Conservation (phyloP, 2,329 filamentous ascomycete species). For the Colletotrichum spaethianum region DNA sequence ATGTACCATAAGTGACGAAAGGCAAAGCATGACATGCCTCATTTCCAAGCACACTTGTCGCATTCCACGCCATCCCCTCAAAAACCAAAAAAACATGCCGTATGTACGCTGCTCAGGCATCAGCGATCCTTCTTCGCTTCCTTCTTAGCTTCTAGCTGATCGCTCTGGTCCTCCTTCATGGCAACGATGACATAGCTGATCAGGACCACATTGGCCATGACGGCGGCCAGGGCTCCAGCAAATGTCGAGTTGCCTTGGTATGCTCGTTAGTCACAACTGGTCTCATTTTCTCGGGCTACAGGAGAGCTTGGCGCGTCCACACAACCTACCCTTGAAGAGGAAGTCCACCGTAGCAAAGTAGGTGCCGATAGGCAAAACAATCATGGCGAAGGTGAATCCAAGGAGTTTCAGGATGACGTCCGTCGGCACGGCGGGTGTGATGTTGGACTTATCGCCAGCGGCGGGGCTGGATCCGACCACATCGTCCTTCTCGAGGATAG, state of each 20-base stretch:
- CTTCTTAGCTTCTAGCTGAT: conserved; percentile 55
- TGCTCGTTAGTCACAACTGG: not conserved
- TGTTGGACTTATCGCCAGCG: conserved; percentile 74
- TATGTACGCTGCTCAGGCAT: conserved; percentile 6
- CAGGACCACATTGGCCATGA: conserved; percentile 92
- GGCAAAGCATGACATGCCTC: not conserved
- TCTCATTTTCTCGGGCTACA: no score
- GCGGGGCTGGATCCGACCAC: conserved; percentile 54
- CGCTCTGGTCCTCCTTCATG: conserved; percentile 84
- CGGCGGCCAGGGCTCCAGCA: conserved; percentile 86
- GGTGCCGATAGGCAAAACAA: conserved; percentile 86
- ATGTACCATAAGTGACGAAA: not conserved
- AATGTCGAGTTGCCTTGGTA: conserved; percentile 88
- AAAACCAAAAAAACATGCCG: not conserved
- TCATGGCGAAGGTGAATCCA: conserved; percentile 92
- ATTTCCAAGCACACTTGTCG: not conserved
- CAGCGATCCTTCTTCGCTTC: conserved; percentile 67
- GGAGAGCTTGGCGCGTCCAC: not conserved
- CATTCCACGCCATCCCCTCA: not conserved
- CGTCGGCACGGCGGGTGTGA: conserved; percentile 86
- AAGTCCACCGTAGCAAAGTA: conserved; percentile 87
- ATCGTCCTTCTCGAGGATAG: conserved; percentile 73
- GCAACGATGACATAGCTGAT: conserved; percentile 93
- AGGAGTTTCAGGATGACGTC: conserved; percentile 92
- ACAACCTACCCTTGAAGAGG: conserved; percentile 79